These are phyloP conservation scores for Lentinula sp. DNA, from an alignment of 768 basidiomycete species.

Conservation along the genomic window DNA sequence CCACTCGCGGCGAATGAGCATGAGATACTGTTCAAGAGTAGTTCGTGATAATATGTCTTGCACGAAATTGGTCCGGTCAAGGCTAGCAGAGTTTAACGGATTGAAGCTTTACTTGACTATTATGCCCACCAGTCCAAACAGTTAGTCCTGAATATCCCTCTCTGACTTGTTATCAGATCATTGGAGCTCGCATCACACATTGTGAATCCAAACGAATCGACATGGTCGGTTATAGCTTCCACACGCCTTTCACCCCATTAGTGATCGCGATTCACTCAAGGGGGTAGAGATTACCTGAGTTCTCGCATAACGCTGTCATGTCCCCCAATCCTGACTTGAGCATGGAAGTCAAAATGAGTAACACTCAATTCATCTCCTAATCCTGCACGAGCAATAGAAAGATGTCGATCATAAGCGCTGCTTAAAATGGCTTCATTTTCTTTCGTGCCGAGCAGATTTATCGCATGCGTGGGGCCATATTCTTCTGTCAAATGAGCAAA, in stretches of 20 bases:
- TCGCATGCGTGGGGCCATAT: constrained; percentile 79
- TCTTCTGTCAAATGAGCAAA: constrained; percentile 81
- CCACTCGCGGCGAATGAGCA: constrained; percentile 76
- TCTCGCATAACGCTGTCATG: constrained; percentile 83
- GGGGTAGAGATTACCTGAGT: constrained; percentile 40
- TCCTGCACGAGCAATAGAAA: constrained; percentile 55
- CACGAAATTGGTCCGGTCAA: constrained; percentile 96
- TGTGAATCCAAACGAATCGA: constrained; percentile 83
- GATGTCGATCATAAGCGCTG: constrained; percentile 74
- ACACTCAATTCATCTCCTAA: constrained; percentile 69
- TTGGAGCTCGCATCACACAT: constrained; percentile 63
- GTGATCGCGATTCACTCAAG: not conserved
- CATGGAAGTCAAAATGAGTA: constrained; percentile 94
- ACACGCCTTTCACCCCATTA: constrained; percentile 39
- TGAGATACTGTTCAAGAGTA: constrained; percentile 77
- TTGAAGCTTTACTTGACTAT: not conserved
- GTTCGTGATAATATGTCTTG: constrained; percentile 89
- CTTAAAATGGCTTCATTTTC: constrained; percentile 89
- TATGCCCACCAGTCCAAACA: constrained; percentile 81
- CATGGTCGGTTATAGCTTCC: constrained; percentile 50
- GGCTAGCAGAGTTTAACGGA: constrained; percentile 34
- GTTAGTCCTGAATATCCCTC: constrained; percentile 90
- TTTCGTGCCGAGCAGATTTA: constrained; percentile 88
- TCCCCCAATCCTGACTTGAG: constrained; percentile 69
- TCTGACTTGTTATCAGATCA: constrained; percentile 81